phyloP scores from a whole-genome alignment of 305 asterid genomes.

The Salvia sclarea region DNA sequence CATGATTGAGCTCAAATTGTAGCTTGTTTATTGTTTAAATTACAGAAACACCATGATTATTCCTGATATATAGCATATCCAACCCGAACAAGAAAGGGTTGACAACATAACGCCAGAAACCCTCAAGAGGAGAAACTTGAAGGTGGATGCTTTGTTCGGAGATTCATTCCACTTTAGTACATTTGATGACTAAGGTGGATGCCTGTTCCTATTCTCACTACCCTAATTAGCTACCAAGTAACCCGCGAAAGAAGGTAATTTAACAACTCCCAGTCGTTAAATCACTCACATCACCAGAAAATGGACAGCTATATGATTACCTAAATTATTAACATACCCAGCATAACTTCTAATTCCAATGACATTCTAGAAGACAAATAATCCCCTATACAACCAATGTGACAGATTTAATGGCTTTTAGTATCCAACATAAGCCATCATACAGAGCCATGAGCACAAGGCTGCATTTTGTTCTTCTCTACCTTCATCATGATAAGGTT shows the following conservation, averaged over 20 bases:
- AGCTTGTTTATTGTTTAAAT: neutral
- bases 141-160: neutral
- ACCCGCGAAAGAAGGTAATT: neutral
- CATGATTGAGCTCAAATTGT: neutral
- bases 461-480: constrained; percentile 21
- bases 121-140: neutral
- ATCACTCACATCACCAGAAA: neutral
- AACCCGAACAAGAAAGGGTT: constrained; percentile 6
- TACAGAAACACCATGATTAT: neutral
- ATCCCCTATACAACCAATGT: neutral
- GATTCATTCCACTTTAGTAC: neutral
- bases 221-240: neutral
- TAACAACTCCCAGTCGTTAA: constrained; percentile 8
- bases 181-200: neutral
- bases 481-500: constrained; percentile 4
- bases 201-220: neutral
- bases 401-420: constrained; percentile 1
- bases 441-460: constrained; percentile 17
- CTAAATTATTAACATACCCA: neutral
- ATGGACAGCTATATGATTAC: constrained; percentile 6
- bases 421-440: constrained; percentile 15
- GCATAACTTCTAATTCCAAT: constrained; percentile 9
- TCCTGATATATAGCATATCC: neutral
- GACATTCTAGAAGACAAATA: constrained; percentile 19
- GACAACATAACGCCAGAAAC: constrained; percentile 3